Percentiles rank a stretch among this genome's conserved stretches.
These are phyloP conservation scores for Bipolaris victoriae DNA, from an alignment of 2,329 filamentous ascomycete species.

Conservation along the genomic window DNA sequence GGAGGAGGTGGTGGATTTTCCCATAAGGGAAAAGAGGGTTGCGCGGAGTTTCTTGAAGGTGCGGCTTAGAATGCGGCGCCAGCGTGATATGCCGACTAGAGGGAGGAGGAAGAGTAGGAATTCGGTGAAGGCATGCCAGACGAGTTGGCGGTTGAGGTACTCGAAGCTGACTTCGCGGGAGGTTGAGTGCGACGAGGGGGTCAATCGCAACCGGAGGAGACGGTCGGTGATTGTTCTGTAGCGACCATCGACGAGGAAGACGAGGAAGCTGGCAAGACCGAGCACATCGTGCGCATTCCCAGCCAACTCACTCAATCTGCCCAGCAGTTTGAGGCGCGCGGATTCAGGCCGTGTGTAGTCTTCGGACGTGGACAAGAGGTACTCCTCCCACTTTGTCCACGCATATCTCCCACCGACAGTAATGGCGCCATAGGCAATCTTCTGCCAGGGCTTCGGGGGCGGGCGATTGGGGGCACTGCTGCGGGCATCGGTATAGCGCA, in stretches of 20 bases:
- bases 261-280: slow-evolving; percentile 82
- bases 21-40: slow-evolving; percentile 55
- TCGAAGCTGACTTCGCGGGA: slow-evolving; percentile 95
- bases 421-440: slow-evolving; percentile 79
- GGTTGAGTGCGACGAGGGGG: slow-evolving; percentile 81
- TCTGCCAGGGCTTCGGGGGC: slow-evolving; percentile 81
- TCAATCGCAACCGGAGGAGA: slow-evolving; percentile 80
- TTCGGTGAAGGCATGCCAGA: slow-evolving; percentile 99
- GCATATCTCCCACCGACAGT: slow-evolving; percentile 88
- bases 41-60: slow-evolving; percentile 83
- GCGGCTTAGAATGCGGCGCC: slow-evolving; percentile 86
- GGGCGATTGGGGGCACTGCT: slow-evolving; percentile 59
- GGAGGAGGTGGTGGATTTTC: slow-evolving; percentile 48
- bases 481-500: slow-evolving; percentile 87
- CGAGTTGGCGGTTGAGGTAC: slow-evolving; percentile 94
- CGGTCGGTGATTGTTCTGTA: slow-evolving; percentile 92
- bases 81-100: slow-evolving; percentile 90
- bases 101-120: slow-evolving; percentile 98
- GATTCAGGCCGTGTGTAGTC: slow-evolving; percentile 67
- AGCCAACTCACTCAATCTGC: slow-evolving; percentile 69
- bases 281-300: slow-evolving; percentile 80
- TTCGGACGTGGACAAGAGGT: slow-evolving; percentile 77
- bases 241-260: slow-evolving; percentile 88
- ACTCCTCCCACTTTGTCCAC: slow-evolving; percentile 91
- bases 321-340: slow-evolving; percentile 62